Conservation (phyloP, 495 filamentous ascomycete genomes). For the Hypoxylon crocopeplum region DNA sequence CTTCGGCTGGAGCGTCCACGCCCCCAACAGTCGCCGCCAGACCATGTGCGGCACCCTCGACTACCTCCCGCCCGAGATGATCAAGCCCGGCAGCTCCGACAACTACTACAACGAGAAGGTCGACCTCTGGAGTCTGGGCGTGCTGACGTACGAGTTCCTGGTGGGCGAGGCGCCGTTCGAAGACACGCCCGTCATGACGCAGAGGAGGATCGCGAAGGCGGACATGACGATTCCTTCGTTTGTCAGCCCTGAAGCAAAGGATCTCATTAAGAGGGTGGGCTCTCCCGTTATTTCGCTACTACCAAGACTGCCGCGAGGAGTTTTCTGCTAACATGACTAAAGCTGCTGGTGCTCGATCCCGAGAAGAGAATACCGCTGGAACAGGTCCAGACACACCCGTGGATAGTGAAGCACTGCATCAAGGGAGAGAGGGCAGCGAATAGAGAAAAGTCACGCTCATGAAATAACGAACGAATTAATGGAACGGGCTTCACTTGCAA, state of each 20-base stretch:
- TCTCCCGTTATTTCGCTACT: no score
- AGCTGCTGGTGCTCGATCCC: slow-evolving; percentile 93
- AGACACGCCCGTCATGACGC: slow-evolving; percentile 93
- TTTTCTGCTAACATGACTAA: slow-evolving; percentile 18
- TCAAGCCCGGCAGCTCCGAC: slow-evolving; percentile 76
- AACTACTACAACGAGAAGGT: slow-evolving; percentile 95
- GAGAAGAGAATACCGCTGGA: slow-evolving; percentile 91
- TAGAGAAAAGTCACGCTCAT: slow-evolving; percentile 47
- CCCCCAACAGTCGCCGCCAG: slow-evolving; percentile 89
- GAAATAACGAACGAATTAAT: slow-evolving; percentile 16
- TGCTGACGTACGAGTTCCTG: slow-evolving; percentile 95
- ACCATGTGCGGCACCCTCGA: slow-evolving; percentile 98
- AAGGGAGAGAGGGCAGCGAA: slow-evolving; percentile 72
- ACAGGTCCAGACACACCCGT: slow-evolving; percentile 88
- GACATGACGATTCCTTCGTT: slow-evolving; percentile 94
- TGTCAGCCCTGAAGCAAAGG: slow-evolving; percentile 87
- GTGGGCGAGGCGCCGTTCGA: slow-evolving; percentile 97
- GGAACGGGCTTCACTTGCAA: slow-evolving; percentile 19
- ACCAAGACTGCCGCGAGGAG: no score
- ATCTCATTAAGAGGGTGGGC: slow-evolving; percentile 88
- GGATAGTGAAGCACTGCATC: slow-evolving; percentile 95
- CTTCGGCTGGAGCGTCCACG: slow-evolving; percentile 98
- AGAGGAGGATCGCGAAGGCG: slow-evolving; percentile 82
- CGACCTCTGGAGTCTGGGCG: slow-evolving; percentile 93
- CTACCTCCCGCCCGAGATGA: slow-evolving; percentile 98